Evolutionary conservation across 371 early-diverging fungal species (phyloP), one percentile per base, ranked within the genome.

Genomic region (Mucor indicus): DNA sequence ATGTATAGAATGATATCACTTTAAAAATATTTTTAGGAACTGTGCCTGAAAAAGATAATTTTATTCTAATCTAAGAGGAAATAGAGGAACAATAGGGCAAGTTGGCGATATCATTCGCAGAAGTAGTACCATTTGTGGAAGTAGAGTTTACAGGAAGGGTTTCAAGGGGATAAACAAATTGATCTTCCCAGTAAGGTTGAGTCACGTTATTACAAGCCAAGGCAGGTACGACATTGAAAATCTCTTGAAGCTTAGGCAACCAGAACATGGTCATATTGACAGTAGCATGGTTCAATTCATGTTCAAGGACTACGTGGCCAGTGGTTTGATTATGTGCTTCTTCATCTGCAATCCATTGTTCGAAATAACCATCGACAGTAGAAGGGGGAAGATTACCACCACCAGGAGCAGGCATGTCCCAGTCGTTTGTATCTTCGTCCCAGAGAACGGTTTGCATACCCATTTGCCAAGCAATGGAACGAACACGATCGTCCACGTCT

Each of bases 401-500:
- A 42, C 67, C 67, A 23, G 57, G 52, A 15, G 72, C 69, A 37
- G 69, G 61, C 64, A 72, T 64, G 16, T 62, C 41, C 67, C 67
- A 63, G 39, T 73, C 67, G n/a, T 62, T 45, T 0, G 61, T 54
- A 29, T 67, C 67, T 44, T 56, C 48, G 23, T 64, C 61, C 69
- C 67, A 69, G 1, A 67, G 20, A 25, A 64, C 50, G 13, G 72
- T 71, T n/a, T 57, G 50, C 59, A 77, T 55, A 33, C 77, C 77
- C 74, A 77, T 70, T 30, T 65, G 69, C 71, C 69, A 72, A 7
- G 74, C 73, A 47, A 75, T 69, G 1, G 74, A 57, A 16, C 79
- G 66, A 24, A 80, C 57, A 38, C 80, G 64, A 33, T 75, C 75
- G 54, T 81, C 79, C 0, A 71, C 72, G 38, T 77, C 79, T 25